Percentiles rank a stretch among this genome's conserved stretches.
These are phyloP conservation scores for Hepatocystis sp. DNA, from an alignment of 169 alveolate species.

Conservation along the genomic window DNA sequence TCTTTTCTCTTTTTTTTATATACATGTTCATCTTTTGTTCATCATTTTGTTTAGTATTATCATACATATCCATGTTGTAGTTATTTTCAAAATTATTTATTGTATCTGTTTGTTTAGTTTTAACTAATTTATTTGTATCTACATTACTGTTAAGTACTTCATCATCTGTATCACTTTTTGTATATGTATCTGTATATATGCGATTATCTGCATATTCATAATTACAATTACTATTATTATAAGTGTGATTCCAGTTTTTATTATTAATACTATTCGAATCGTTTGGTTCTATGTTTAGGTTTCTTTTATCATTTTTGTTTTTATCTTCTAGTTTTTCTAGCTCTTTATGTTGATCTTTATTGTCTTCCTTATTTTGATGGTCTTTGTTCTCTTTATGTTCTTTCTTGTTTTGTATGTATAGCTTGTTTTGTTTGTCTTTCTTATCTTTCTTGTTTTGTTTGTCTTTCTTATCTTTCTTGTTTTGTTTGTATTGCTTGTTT, in stretches of 20 bases:
- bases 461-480: too few species aligned
- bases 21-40: conserved; percentile 30
- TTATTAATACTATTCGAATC: conserved; percentile 44
- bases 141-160: conserved; percentile 13
- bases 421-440: too few species aligned
- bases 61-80: conserved; percentile 35
- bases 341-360: too few species aligned
- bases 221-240: conserved; percentile 27
- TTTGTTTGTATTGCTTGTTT: too few species aligned
- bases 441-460: too few species aligned
- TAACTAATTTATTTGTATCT: conserved; percentile 19
- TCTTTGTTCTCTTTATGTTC: too few species aligned
- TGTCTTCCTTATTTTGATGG: too few species aligned
- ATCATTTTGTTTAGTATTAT: conserved; percentile 29
- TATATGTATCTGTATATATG: conserved; percentile 9
- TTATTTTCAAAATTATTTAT: conserved; percentile 66
- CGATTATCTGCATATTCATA: conserved; percentile 36
- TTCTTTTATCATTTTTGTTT: too few species aligned
- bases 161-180: conserved; percentile 17
- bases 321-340: too few species aligned
- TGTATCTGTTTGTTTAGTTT: conserved; percentile 59
- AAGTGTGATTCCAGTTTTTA: too few species aligned
- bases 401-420: too few species aligned
- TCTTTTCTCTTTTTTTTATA: conserved; percentile 10
- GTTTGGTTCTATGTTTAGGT: too few species aligned